Percentiles rank a stretch among this genome's conserved stretches.
phyloP scores from a whole-genome alignment of 2,329 filamentous ascomycete species.

The Huntiella savannae region DNA sequence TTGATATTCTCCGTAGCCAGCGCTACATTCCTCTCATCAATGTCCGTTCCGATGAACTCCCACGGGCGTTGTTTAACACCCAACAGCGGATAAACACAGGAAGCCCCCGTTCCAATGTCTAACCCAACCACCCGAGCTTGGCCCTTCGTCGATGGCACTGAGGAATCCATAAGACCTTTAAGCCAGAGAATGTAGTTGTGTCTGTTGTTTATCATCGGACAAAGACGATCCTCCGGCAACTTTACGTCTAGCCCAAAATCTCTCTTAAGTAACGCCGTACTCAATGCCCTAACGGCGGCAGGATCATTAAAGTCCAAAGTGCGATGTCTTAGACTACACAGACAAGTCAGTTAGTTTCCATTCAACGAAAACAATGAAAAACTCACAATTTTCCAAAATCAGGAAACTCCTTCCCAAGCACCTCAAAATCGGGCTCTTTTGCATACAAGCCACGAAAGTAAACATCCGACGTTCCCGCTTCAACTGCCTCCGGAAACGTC shows the following conservation, averaged over 20 bases:
- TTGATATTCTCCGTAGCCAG: constrained; percentile 49
- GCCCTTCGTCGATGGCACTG: constrained; percentile 28
- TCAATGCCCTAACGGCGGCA: neutral
- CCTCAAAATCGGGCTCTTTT: neutral
- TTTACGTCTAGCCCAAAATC: neutral
- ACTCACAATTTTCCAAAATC: too few relatives aligned
- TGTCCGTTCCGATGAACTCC: constrained; percentile 59
- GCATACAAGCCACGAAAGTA: neutral
- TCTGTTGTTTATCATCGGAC: constrained; percentile 36
- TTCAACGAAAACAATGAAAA: too few relatives aligned
- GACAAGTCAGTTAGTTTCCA: neutral
- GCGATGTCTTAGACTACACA: neutral
- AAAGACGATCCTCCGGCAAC: neutral
- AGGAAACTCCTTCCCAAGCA: neutral
- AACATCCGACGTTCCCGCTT: neutral
- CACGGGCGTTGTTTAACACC: constrained; percentile 54
- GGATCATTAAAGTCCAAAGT: neutral
- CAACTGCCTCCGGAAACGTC: neutral
- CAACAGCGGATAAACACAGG: constrained; percentile 76
- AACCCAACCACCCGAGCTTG: constrained; percentile 43
- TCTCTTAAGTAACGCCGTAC: neutral
- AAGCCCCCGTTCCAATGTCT: constrained; percentile 81
- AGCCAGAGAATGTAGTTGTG: constrained; percentile 88
- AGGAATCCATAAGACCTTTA: constrained; percentile 59
- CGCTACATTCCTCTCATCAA: constrained; percentile 50